Evolutionary conservation across 2,329 filamentous ascomycete species (phyloP), one percentile per base, ranked within the genome.

Genomic region (Fusarium sp.): DNA sequence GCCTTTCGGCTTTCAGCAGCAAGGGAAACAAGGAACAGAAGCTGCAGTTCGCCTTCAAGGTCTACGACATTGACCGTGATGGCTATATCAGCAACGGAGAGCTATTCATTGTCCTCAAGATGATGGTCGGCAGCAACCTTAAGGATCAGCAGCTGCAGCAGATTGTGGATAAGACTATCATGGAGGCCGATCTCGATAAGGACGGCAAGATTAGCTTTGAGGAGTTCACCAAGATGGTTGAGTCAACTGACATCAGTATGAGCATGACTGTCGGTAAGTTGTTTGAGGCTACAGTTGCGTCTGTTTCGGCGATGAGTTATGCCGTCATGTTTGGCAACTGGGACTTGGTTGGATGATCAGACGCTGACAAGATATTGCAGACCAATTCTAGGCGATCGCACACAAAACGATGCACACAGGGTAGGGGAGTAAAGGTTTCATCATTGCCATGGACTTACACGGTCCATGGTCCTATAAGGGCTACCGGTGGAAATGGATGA

Each of bases 11-110:
- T 44, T 99, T 99, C 88, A 96, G 93, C 81, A 95, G 93, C 85
- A 98, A 98, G 86, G 96, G 96, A 71, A 98, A 98, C 86, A 98
- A 99, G 87, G 95, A 98, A 84, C 95, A 99, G 86, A 99, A 99
- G 87, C 89, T 98, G 74, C 92, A 91, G 61, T 99, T 99, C 81
- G 96, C 96, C 48, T 99, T 99, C 90, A 97, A 98, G 84, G 96
- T 99, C 70, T 99, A 99, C 87, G 96, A 99, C 83, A 98, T 99
- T 80, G 96, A 99, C 84, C 94, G 96, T 68, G 96, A 99, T 83
- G 96, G 96, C 30, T 99, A 93, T 85, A 99, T 99, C 81, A 97
- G 94, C 86, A 99, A 99, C 83, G 96, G 96, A 79, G 96, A 99
- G 87, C 90, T 99, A 57, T 99, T 98, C 83, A 98, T 99, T 79